These are phyloP conservation scores for Xanthoconium purpureum DNA, from an alignment of 768 basidiomycete species.

Conservation along the genomic window DNA sequence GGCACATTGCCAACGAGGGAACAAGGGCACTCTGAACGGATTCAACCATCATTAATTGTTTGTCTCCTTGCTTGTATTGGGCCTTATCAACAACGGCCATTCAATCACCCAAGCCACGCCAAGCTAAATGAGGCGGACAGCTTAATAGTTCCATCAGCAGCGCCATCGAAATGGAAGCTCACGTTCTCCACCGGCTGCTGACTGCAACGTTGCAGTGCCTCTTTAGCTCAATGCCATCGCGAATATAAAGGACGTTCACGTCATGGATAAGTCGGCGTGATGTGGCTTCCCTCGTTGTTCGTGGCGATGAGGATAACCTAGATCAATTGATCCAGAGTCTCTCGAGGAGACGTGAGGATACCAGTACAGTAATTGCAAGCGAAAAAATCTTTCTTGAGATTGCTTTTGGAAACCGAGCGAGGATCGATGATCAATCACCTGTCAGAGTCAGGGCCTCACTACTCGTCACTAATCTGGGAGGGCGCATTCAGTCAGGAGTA, in stretches of 20 bases:
- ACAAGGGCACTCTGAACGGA: neutral
- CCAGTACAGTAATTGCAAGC: neutral
- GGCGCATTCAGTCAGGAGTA: constrained; percentile 1
- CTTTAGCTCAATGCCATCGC: constrained; percentile 1
- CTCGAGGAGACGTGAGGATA: neutral
- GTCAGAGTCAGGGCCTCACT: neutral
- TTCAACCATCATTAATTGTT: neutral
- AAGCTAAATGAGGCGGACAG: constrained; percentile 8
- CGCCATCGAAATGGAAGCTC: constrained; percentile 19
- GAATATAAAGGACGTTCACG: constrained; percentile 12
- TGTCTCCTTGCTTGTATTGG: neutral
- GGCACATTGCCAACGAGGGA: neutral
- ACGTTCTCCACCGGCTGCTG: neutral
- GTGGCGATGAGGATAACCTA: constrained; percentile 13
- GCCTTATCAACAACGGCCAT: constrained; percentile 1
- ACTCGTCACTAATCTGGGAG: neutral
- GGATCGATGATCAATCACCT: neutral
- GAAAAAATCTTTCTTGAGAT: neutral
- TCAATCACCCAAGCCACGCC: neutral
- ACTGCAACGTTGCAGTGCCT: constrained; percentile 9
- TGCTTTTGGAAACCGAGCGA: neutral
- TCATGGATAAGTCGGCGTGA: constrained; percentile 26
- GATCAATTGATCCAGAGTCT: neutral
- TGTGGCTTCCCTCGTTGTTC: constrained; percentile 12
- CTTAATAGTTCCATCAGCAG: constrained; percentile 1